Percentiles rank a stretch among this genome's conserved stretches.
Conservation (phyloP, 768 basidiomycete genomes). For the Boletus rubescentipes region DNA sequence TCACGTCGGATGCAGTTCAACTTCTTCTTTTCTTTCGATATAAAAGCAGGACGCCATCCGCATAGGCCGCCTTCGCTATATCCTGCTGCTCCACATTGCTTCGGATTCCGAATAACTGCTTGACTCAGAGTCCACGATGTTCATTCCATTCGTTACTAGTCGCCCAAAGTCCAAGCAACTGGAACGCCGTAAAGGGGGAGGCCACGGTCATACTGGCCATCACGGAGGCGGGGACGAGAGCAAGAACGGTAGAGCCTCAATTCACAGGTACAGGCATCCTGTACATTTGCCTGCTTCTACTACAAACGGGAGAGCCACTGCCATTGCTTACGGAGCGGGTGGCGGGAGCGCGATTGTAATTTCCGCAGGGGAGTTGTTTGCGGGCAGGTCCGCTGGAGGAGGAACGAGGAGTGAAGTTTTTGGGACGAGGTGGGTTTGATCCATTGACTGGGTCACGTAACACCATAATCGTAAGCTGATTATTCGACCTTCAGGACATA, state of each 20-base stretch:
- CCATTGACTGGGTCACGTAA: no score
- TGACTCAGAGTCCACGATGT: no score
- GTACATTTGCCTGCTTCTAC: conserved; percentile 23
- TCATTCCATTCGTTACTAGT: conserved; percentile 19
- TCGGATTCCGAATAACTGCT: no score
- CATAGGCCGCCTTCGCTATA: no score
- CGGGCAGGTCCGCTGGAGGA: conserved; percentile 52
- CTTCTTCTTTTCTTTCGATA: no score
- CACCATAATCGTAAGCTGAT: background rate
- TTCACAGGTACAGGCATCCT: no score
- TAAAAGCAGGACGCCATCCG: no score
- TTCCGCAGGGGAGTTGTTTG: conserved; percentile 44
- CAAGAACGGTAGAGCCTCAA: background rate
- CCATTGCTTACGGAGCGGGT: conserved; percentile 34
- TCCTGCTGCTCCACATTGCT: no score
- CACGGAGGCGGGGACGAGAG: conserved; percentile 19
- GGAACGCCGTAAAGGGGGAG: conserved; percentile 34
- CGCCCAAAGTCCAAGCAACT: conserved; percentile 1
- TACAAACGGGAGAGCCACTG: conserved; percentile 23
- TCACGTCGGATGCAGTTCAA: no score
- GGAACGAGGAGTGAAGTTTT: conserved; percentile 45
- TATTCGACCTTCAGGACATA: conserved; percentile 40
- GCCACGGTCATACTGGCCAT: no score
- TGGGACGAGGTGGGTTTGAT: conserved; percentile 41
- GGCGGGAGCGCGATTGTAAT: conserved; percentile 36